Evolutionary conservation across 2,329 filamentous ascomycete genomes (phyloP), one percentile per base, ranked within the genome.

Genomic region (Paraphoma chrysanthemicola): DNA sequence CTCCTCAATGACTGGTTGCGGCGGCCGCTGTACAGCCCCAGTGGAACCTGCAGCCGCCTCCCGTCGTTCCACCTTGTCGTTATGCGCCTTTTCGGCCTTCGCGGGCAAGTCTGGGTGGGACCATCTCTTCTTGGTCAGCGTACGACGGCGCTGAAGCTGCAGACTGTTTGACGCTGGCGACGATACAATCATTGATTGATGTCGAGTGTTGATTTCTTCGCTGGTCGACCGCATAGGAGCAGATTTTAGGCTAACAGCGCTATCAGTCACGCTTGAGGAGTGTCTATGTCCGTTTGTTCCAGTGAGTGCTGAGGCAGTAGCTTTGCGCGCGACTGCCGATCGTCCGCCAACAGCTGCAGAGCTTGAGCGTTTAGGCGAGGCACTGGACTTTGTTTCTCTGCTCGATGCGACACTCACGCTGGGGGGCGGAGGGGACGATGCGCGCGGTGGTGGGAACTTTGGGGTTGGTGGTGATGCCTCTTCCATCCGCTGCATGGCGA

Each of bases 1-100:
- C 67, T 93, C 91, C 57, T 92, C 90, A 1, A 85, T 82, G 12
- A 85, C 77, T 0, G 84, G 77, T 31, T 79, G 77, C 56, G 78
- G 70, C 45, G 79, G 67, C 44, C 51, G 73, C 63, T 66, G 75
- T 58, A 66, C 75, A 39, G 61, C 63, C 18, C 58, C 53, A 6
- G 58, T 50, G 48, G 47, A 51, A 16, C 48, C 42, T 11, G 55
- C 71, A 42, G 59, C 57, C n/a, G 69, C 66, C 38, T 72, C 62
- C 28, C 54, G 55, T 4, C 58, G 58, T 7, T 72, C 69, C 10
- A 73, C 51, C 38, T 66, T 72, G 18, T 67, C 70, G 51, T 75
- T 78, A 61, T 77, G 73, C 45, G 53, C 61, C 48, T 72, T 70
- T 45, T 79, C 76, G 44, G 69, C 71, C 47, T 76, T 74, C 7